These are phyloP conservation scores for Aspergillus sp. DNA, from an alignment of 2,329 filamentous ascomycete genomes.

Conservation along the genomic window DNA sequence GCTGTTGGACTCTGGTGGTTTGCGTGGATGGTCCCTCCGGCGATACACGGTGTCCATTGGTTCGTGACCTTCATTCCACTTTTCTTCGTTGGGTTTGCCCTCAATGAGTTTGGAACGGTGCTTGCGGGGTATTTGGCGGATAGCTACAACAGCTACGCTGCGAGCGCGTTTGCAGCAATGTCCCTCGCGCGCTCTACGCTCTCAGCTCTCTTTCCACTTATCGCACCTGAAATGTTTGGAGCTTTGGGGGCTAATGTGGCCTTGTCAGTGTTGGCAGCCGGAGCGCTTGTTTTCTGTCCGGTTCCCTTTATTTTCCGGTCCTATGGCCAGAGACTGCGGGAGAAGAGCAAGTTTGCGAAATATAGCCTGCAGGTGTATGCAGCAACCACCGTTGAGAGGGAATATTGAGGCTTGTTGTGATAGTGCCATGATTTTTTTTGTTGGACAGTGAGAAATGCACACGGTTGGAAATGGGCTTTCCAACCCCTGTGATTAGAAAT, in stretches of 20 bases:
- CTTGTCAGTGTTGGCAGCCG: constrained; percentile 44
- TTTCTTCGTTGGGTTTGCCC: constrained; percentile 52
- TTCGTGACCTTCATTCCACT: constrained; percentile 48
- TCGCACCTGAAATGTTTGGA: constrained; percentile 47
- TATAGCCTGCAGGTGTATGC: constrained; percentile 33
- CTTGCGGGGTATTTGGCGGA: constrained; percentile 52
- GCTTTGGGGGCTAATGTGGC: constrained; percentile 46
- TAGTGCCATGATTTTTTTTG: background rate
- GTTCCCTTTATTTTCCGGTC: constrained; percentile 44
- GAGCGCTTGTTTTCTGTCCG: constrained; percentile 49
- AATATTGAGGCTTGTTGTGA: constrained; percentile 1
- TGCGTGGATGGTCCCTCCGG: constrained; percentile 53
- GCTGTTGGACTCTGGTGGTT: constrained; percentile 55
- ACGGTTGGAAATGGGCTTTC: background rate
- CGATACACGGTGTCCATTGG: constrained; percentile 39
- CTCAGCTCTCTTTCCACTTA: constrained; percentile 47
- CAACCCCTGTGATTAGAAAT: background rate
- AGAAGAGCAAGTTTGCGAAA: constrained; percentile 43
- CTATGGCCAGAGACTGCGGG: constrained; percentile 43
- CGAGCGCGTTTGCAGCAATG: constrained; percentile 50
- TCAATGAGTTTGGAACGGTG: constrained; percentile 52
- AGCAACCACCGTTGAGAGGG: constrained; percentile 17
- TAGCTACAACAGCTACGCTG: constrained; percentile 50
- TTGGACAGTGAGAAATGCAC: background rate
- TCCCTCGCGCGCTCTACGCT: constrained; percentile 46